phyloP scores from a whole-genome alignment of 805 yeast species.

The Grigorovia transvaalensis region DNA sequence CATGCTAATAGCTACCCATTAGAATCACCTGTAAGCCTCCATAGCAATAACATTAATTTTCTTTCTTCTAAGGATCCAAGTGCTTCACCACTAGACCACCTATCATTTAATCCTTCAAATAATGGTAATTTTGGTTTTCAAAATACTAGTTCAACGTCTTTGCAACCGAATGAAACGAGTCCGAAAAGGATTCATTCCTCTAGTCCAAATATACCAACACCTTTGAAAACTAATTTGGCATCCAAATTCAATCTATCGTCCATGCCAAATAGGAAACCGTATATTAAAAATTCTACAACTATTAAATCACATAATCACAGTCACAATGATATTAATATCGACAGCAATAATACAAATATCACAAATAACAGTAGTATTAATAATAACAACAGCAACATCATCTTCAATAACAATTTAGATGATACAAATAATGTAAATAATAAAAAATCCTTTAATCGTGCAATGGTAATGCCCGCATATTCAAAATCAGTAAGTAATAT shows the following conservation, averaged over 20 bases:
- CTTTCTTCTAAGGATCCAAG: neutral
- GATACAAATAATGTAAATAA: neutral
- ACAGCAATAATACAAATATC: neutral
- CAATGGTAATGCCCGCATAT: neutral
- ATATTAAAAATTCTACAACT: neutral
- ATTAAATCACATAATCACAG: neutral
- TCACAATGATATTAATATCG: neutral
- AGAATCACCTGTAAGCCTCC: neutral
- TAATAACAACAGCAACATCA: neutral
- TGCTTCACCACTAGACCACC: neutral
- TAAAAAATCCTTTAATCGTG: neutral
- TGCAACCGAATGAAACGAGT: neutral
- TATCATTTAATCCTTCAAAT: neutral
- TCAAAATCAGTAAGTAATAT: neutral
- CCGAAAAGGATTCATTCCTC: constrained; percentile 1
- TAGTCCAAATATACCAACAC: neutral
- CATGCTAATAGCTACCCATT: neutral
- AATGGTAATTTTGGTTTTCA: neutral
- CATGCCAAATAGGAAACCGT: neutral
- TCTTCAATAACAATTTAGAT: neutral
- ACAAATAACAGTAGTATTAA: neutral
- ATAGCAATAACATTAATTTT: neutral
- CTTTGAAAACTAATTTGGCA: neutral
- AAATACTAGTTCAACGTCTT: neutral
- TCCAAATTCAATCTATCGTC: neutral